phyloP scores from a whole-genome alignment of 2,329 filamentous ascomycete genomes.

The Fusarium stilboides region DNA sequence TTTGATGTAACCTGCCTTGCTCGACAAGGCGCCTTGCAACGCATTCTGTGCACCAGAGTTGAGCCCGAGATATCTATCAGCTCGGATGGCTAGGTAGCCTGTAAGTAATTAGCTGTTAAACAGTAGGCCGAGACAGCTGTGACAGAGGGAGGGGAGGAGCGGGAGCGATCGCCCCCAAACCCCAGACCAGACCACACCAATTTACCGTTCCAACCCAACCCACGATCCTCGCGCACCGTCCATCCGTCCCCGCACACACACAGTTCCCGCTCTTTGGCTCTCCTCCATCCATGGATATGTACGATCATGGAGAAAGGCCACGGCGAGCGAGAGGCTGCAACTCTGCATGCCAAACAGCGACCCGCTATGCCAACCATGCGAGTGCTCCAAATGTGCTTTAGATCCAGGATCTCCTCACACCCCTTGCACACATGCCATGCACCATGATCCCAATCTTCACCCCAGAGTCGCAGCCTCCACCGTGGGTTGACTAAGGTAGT shows the following conservation, averaged over 20 bases:
- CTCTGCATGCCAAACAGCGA: conserved; percentile 27
- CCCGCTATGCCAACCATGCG: conserved; percentile 37
- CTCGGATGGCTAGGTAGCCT: not conserved
- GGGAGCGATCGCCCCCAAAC: conserved; percentile 54
- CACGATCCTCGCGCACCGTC: conserved; percentile 34
- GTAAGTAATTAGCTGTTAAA: conserved; percentile 7
- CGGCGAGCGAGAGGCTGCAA: conserved; percentile 26
- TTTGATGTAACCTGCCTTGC: conserved; percentile 17
- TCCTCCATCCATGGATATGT: conserved; percentile 27
- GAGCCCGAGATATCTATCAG: not conserved
- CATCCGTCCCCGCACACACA: conserved; percentile 38
- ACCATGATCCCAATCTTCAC: conserved; percentile 37
- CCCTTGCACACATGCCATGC: conserved; percentile 39
- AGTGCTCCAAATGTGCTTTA: conserved; percentile 29
- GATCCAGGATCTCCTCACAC: conserved; percentile 39
- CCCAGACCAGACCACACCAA: conserved; percentile 52
- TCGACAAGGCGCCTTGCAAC: conserved; percentile 8
- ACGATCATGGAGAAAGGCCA: conserved; percentile 36
- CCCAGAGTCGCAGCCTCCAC: conserved; percentile 39
- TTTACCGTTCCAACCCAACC: conserved; percentile 24
- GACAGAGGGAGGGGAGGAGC: conserved; percentile 49
- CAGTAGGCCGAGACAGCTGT: not conserved
- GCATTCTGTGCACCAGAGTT: conserved; percentile 1
- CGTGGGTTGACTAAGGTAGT: conserved; percentile 34
- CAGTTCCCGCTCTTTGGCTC: conserved; percentile 44